Evolutionary conservation across 208 protist genomes (phyloP).

Genomic region (Leishmania major): DNA sequence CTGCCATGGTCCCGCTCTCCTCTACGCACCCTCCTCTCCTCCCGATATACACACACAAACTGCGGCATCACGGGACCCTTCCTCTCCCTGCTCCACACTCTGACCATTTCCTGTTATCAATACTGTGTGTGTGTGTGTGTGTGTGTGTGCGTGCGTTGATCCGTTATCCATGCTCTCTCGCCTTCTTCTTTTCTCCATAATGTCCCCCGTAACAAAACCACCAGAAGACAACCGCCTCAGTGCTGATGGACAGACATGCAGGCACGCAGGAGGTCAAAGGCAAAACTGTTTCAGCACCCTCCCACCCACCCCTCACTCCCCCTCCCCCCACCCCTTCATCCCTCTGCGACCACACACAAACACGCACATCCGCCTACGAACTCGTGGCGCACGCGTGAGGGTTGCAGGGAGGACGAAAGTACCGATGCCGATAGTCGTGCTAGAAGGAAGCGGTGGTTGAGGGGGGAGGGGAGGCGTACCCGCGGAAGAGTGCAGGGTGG

Average conservation of each 20-base stretch:
- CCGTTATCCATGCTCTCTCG: background rate
- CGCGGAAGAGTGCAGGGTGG: background rate
- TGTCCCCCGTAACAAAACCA: background rate
- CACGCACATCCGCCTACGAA: background rate
- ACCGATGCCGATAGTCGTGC: background rate
- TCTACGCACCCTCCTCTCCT: background rate
- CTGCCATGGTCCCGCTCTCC: background rate
- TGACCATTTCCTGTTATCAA: background rate
- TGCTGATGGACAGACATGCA: background rate
- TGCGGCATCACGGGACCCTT: background rate
- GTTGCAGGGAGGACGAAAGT: background rate
- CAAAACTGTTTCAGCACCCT: too few species aligned
- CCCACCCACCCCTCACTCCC: background rate
- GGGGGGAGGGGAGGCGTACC: background rate
- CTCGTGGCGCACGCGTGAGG: background rate
- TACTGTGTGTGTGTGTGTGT: background rate
- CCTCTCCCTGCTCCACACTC: background rate
- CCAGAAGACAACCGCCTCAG: background rate
- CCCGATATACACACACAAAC: background rate
- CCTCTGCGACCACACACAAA: background rate
- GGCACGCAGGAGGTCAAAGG: background rate
- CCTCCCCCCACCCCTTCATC: background rate
- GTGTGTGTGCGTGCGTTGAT: background rate
- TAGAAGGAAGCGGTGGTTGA: background rate
- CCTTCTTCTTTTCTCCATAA: background rate